Evolutionary conservation across 345 rosid genomes (phyloP), one percentile per base, ranked within the genome.

Genomic region (Eutrema japonicum): DNA sequence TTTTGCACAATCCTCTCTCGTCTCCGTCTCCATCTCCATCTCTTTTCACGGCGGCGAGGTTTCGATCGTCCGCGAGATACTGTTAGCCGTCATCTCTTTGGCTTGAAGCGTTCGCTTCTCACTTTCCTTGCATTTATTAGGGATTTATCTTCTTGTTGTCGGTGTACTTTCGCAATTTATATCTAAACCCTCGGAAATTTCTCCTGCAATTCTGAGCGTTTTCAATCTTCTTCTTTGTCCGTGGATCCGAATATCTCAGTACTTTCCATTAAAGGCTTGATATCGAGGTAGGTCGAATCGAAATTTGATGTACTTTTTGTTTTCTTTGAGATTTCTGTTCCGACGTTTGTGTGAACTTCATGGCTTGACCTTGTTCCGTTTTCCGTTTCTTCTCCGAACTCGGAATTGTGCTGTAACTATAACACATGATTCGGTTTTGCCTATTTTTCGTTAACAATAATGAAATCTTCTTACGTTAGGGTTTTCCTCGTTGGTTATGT

Each of bases 11-110:
- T 56, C 36, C 61, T 30, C 32, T 50, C 48, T 14, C 53, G 5
- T 10, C 4, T 37, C 4, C 37, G 66, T 30, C 26, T 22, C 1
- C 26, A 1, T 57, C 72, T 12, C 65, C 77, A 52, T 56, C 77
- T 38, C 52, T 16, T 37, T 56, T 35, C 2, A 36, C 66, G 59
- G 71, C 66, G 59, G 71, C 67, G 74, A 70, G 58, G 11, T 47
- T 70, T 8, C 74, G 47, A 70, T 59, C 40, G 38, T 70, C 58
- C 32, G 50, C 32, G 33, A 50, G 27, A n/a, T 4, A 2, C 16
- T 58, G 33, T 36, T 36, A 46, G 11, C 38, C 30, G 57, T 12
- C 69, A 5, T 41, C 10, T 61, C n/a, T 29, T 68, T 61, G 16
- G 52, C 5, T 51, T 12, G 37, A 32, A 51, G 69, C 45, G 6